Base-by-base conservation (phyloP, 257 asterid genomes). In the Vinca minor region DNA sequence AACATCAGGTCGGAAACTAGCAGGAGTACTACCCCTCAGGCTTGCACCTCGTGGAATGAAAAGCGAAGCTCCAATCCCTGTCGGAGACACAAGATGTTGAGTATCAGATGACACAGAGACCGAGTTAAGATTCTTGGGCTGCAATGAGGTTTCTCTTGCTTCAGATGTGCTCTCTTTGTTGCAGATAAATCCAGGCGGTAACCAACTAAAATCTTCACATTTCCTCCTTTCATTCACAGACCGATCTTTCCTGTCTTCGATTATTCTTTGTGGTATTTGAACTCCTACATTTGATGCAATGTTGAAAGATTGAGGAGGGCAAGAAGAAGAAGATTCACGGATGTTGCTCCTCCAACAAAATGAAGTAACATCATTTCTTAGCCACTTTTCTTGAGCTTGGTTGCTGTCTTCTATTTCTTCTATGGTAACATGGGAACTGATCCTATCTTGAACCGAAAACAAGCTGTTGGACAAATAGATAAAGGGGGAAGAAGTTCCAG, bases 371-470 rank as follows among this genome's bases (percentile, higher is more conserved):
- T 57, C 69, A 23, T 70, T 34, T 45, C 8, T 63, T n/a, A n/a
- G 65, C 71, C 41, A 42, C 21, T 39, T 35, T 39, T 50, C 68
- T 48, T 65, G 64, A 32, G 25, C 63, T 20, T 45, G 68, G 28
- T 34, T 38, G 45, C 62, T 55, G 59, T 67, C 73, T 63, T 68
- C 65, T 62, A 67, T 73, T 58, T 68, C 77, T 62, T 73, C 73
- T 34, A 73, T 67, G 54, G 63, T 73, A 20, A 62, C 73, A 44
- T 38, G 62, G 28, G 76, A 72, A 60, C n/a, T 63, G 41, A 14
- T 53, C 42, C 69, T 47, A 46, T 52, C 46, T 48, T 12, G 68
- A 61, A 59, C 26, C n/a, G 73, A 62, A 26, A 73, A 20, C 8
- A 61, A 13, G 62, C 46, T 64, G 35, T 63, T 42, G 15, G 77